Evolutionary conservation across 805 yeast genomes (phyloP), one percentile per base, ranked within the genome.

Genomic region (Saccharomyces paradoxus): DNA sequence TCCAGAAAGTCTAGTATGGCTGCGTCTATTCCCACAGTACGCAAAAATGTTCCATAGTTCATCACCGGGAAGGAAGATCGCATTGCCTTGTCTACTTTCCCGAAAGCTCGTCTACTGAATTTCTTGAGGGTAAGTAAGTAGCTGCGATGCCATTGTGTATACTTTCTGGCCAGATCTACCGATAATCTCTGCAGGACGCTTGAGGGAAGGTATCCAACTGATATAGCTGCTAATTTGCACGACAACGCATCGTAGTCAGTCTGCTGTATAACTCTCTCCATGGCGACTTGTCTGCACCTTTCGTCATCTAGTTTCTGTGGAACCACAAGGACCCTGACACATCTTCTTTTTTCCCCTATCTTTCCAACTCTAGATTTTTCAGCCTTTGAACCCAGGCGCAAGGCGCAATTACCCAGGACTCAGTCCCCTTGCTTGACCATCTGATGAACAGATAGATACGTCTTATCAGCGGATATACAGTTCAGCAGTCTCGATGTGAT

Each of bases 221-320:
- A 48, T 32, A 77, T 73, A n/a, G 85, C 81, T 32, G 82, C 80
- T 49, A 72, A 59, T 26, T 89, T 76, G 59, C 89, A 82, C 13
- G 87, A 77, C n/a, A 86, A 65, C 0, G 91, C 91, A 67, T 85
- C 90, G 55, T 77, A 73, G 59, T 86, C 92, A 0, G 92, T 86
- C 28, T 65, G 63, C 47, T 66, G 70, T 9, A 69, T 60, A 4
- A 60, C 57, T n/a, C 58, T 55, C 21, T 63, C 63, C 69, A 66
- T 63, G 8, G 10, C 37, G 41, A 26, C 29, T 21, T 3, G 28
- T 17, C 32, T 50, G 21, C n/a, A n/a, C 26, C n/a, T n/a, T 12
- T 29, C 17, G 17, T 30, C 22, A 37, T n/a, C 44, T 3, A 37
- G 13, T 37, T 37, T 21, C 12, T 9, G 24, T 12, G 8, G 22